Conservation (phyloP, 345 rosid genomes). For the Leavenworthia alabamica region DNA sequence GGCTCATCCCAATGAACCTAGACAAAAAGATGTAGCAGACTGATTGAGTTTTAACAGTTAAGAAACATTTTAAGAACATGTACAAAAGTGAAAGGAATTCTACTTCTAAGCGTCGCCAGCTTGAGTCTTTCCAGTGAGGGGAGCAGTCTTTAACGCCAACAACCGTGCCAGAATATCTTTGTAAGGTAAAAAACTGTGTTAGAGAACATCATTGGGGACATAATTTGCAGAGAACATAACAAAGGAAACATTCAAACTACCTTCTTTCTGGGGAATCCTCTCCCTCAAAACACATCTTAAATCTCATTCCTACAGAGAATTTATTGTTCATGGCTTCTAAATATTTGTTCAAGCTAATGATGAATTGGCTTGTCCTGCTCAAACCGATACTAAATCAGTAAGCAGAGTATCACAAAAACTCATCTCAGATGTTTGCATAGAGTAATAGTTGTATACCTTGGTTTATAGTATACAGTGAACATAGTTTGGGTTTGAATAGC, state of each 20-base stretch:
- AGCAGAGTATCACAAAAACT: conserved; percentile 3
- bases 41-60: background rate
- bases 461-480: conserved; percentile 85
- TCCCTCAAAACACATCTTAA: conserved; percentile 89
- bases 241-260: conserved; percentile 32
- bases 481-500: conserved; percentile 57
- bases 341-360: conserved; percentile 73
- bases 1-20: conserved; percentile 98
- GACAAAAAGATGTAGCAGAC: background rate
- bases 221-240: background rate
- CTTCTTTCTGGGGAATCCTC: conserved; percentile 89
- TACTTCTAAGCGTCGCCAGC: conserved; percentile 85
- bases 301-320: conserved; percentile 72
- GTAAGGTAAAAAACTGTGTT: conserved; percentile 3
- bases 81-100: background rate
- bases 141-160: conserved; percentile 76
- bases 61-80: conserved; percentile 2
- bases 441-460: conserved; percentile 47
- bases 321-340: conserved; percentile 53
- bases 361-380: conserved; percentile 85
- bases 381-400: conserved; percentile 12
- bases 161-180: conserved; percentile 84
- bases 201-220: conserved; percentile 10
- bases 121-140: conserved; percentile 69
- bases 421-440: background rate